A percentile compares a stretch with the other conserved stretches of the same genome.
Conservation (phyloP, 2,329 filamentous ascomycete species). For the Calonectria pteridis region DNA sequence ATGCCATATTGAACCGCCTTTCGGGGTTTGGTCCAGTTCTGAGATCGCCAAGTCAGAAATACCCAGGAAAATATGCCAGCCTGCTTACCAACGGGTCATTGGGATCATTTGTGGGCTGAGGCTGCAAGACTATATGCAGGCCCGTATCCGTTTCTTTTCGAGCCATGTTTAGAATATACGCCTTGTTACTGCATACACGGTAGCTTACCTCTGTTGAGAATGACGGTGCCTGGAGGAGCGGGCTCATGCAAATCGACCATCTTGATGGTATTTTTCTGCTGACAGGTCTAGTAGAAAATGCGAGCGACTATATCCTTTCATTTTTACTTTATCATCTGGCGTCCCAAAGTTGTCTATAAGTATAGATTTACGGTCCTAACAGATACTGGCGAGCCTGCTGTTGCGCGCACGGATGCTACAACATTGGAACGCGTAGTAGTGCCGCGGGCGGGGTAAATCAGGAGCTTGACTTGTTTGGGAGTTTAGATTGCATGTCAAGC, state of each 20-base stretch:
- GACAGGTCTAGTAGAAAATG: neutral
- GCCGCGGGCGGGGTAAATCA: neutral
- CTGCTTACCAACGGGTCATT: neutral
- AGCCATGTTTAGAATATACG: neutral
- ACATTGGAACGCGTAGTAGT: neutral
- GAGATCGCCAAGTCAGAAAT: neutral
- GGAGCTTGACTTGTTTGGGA: neutral
- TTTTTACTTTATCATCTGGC: neutral
- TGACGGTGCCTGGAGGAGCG: neutral
- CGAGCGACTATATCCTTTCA: neutral
- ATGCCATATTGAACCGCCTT: slow-evolving; percentile 55
- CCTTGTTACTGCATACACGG: neutral
- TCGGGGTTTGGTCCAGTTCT: slow-evolving; percentile 22
- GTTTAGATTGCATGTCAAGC: neutral
- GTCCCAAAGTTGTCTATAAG: neutral
- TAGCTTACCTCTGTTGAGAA: neutral
- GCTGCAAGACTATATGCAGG: neutral
- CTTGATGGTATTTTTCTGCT: neutral
- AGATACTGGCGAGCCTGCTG: neutral
- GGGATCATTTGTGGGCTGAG: neutral
- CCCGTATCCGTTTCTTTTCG: neutral
- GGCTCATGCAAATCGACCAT: neutral
- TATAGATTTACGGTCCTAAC: neutral
- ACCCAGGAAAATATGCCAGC: neutral
- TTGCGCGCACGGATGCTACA: neutral